phyloP scores from a whole-genome alignment of 768 basidiomycete genomes.

The Lactarius hatsudake region DNA sequence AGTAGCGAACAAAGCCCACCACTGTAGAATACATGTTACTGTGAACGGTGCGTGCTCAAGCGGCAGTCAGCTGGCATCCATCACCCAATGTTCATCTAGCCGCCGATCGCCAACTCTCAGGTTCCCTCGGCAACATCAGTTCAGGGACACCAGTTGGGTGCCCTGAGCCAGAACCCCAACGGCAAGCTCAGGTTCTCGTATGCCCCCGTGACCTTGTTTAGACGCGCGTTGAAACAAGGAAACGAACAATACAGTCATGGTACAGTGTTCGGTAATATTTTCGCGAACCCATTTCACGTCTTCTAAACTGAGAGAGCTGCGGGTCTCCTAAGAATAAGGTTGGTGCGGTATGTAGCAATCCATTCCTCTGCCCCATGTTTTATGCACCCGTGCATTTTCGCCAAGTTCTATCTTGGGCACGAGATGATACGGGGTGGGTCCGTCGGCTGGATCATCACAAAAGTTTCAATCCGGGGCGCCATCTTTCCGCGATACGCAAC shows the following conservation, averaged over 20 bases:
- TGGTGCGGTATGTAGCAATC: background rate
- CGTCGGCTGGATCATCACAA: background rate
- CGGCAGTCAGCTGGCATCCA: background rate
- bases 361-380: background rate
- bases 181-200: background rate
- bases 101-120: background rate
- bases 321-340: background rate
- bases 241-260: background rate
- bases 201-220: background rate
- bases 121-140: background rate
- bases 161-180: background rate
- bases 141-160: background rate
- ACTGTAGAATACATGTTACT: background rate
- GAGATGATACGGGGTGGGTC: background rate
- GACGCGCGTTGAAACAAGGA: background rate
- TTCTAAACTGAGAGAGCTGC: background rate
- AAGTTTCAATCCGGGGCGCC: background rate
- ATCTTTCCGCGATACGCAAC: background rate
- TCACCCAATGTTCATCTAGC: background rate
- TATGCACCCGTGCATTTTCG: background rate
- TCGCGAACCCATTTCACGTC: background rate
- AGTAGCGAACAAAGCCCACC: background rate
- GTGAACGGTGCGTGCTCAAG: background rate
- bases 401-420: background rate
- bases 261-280: background rate